Percentiles rank a stretch among this genome's conserved stretches.
Conservation (phyloP, 352 stramenopile genomes). For the Pythium aquatile region DNA sequence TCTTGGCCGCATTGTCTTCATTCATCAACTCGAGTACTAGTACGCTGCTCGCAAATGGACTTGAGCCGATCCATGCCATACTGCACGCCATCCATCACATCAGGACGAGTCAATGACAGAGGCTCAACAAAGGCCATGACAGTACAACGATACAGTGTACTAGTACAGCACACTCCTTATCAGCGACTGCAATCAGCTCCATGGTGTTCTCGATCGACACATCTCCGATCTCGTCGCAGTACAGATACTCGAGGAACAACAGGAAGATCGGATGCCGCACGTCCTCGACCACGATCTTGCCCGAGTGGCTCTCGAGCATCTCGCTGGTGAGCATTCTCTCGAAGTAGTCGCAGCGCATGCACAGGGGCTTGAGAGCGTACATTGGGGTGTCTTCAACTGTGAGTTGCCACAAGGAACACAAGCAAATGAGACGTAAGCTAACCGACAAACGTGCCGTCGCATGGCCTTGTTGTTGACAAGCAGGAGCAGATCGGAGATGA, state of each 20-base stretch:
- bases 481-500: constrained; percentile 66
- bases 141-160: too few species aligned
- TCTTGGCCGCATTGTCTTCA: constrained; percentile 94
- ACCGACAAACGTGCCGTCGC: constrained; percentile 86
- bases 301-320: constrained; percentile 89
- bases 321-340: constrained; percentile 86
- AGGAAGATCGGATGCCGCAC: constrained; percentile 92
- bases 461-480: constrained; percentile 86
- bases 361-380: constrained; percentile 91
- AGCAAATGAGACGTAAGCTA: constrained; percentile 17
- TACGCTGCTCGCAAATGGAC: constrained; percentile 93
- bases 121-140: constrained; percentile 4
- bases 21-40: constrained; percentile 95
- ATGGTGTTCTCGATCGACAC: constrained; percentile 90
- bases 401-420: neutral
- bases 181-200: constrained; percentile 92
- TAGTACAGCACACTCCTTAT: constrained; percentile 52
- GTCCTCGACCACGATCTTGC: constrained; percentile 91
- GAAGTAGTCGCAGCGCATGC: constrained; percentile 94
- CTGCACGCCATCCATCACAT: constrained; percentile 29
- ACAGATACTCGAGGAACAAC: constrained; percentile 94
- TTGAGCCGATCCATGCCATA: constrained; percentile 88
- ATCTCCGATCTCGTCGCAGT: constrained; percentile 95
- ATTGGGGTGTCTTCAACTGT: constrained; percentile 81
- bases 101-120: neutral